phyloP scores from a whole-genome alignment of 768 basidiomycete species.

The Termitomyces sp. region DNA sequence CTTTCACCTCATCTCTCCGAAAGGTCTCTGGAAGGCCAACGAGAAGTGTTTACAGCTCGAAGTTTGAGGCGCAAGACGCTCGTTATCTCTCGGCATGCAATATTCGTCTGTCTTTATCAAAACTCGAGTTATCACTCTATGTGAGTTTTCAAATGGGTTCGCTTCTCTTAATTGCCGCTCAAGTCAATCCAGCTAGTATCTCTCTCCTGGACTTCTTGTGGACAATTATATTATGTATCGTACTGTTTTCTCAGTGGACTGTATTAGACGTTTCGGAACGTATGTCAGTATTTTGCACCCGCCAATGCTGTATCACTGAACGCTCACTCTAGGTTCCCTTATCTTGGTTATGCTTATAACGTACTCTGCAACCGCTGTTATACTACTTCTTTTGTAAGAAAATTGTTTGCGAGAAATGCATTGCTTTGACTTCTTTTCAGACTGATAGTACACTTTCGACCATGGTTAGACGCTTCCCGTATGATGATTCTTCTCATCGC shows the following conservation, averaged over 20 bases:
- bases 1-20: background rate
- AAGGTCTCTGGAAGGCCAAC: conserved; percentile 13
- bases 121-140: conserved; percentile 20
- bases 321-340: conserved; percentile 36
- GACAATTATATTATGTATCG: conserved; percentile 45
- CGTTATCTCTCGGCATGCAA: conserved; percentile 8
- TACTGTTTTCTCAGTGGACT: conserved; percentile 47
- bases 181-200: conserved; percentile 35
- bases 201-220: conserved; percentile 46
- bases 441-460: conserved; percentile 44
- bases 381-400: conserved; percentile 43
- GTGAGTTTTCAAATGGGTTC: conserved; percentile 15
- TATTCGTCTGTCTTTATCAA: conserved; percentile 22
- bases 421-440: conserved; percentile 25
- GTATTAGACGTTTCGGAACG: conserved; percentile 43
- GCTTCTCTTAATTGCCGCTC: background rate
- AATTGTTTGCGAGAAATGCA: conserved; percentile 1
- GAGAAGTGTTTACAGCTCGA: background rate
- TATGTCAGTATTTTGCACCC: conserved; percentile 24
- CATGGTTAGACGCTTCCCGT: conserved; percentile 55
- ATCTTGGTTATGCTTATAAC: conserved; percentile 42
- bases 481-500: conserved; percentile 41
- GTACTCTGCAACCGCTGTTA: conserved; percentile 37
- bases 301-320: background rate
- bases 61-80: background rate